Conservation (phyloP, 306 rosid species). For the Dalbergia cochinchinensis region DNA sequence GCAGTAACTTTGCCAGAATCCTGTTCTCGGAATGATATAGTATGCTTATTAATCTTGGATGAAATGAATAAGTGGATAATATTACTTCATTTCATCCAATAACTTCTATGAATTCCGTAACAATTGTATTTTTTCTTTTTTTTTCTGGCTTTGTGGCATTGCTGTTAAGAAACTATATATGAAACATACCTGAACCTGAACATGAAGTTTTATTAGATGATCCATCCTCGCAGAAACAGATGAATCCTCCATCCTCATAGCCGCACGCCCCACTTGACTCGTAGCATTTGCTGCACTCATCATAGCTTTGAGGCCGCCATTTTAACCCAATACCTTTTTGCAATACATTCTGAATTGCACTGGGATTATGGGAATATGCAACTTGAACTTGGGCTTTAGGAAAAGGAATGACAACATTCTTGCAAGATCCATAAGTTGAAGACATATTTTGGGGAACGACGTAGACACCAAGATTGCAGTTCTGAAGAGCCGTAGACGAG, state of each 20-base stretch:
- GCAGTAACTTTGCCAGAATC: too few species aligned
- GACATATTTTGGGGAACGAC: not conserved
- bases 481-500: not conserved
- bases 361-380: rapidly evolving
- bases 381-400: not conserved
- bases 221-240: slow-evolving; percentile 49
- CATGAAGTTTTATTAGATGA: slow-evolving; percentile 1
- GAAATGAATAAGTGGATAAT: too few species aligned
- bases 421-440: not conserved
- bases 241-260: not conserved
- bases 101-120: too few species aligned
- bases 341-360: not conserved
- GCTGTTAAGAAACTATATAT: not conserved
- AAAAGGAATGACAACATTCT: not conserved
- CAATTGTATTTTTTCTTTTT: too few species aligned
- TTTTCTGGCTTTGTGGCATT: too few species aligned
- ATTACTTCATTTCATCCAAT: too few species aligned
- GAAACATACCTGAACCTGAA: slow-evolving; percentile 27
- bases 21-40: too few species aligned
- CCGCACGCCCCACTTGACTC: slow-evolving; percentile 39
- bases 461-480: not conserved
- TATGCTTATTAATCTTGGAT: too few species aligned
- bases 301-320: not conserved
- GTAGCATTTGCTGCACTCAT: not conserved
- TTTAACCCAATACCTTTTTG: slow-evolving; percentile 11